Evolutionary conservation across 495 filamentous ascomycete species (phyloP).

Genomic region (Oidiodendron maius): DNA sequence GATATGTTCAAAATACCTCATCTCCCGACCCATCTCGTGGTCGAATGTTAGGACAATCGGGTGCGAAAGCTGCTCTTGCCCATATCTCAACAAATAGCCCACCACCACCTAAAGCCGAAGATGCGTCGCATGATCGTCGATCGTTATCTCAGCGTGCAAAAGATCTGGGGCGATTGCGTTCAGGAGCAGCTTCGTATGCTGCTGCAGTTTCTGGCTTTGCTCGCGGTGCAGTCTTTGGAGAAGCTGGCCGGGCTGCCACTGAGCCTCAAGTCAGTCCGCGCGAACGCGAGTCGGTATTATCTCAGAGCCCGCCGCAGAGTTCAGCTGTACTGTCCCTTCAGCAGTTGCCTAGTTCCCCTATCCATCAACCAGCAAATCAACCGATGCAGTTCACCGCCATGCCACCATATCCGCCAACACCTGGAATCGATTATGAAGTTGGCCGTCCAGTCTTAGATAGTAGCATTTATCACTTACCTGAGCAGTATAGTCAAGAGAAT

Average conservation of each 20-base stretch:
- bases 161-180: slow-evolving; percentile 6
- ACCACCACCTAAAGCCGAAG: slow-evolving; percentile 17
- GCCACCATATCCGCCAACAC: slow-evolving; percentile 14
- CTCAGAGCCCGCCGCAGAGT: slow-evolving; percentile 1
- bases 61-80: slow-evolving; percentile 18
- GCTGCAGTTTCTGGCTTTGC: slow-evolving; percentile 13
- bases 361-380: not conserved
- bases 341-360: slow-evolving; percentile 9
- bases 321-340: slow-evolving; percentile 17
- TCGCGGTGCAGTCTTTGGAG: slow-evolving; percentile 5
- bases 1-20: slow-evolving; percentile 29
- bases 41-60: slow-evolving; percentile 26
- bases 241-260: not conserved
- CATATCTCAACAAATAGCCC: slow-evolving; percentile 18
- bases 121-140: slow-evolving; percentile 17
- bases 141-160: slow-evolving; percentile 5
- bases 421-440: slow-evolving; percentile 6
- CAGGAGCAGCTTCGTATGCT: slow-evolving; percentile 18
- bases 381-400: not conserved
- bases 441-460: slow-evolving; percentile 5
- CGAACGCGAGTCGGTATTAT: not conserved
- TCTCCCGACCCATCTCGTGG: slow-evolving; percentile 22
- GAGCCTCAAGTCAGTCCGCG: slow-evolving; percentile 1
- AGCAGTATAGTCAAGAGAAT: slow-evolving; percentile 10
- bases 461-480: slow-evolving; percentile 7